Percentiles rank a stretch among this genome's conserved stretches.
Evolutionary conservation across 2,329 filamentous ascomycete genomes (phyloP).

Genomic region (Trichoderma guizhouense): DNA sequence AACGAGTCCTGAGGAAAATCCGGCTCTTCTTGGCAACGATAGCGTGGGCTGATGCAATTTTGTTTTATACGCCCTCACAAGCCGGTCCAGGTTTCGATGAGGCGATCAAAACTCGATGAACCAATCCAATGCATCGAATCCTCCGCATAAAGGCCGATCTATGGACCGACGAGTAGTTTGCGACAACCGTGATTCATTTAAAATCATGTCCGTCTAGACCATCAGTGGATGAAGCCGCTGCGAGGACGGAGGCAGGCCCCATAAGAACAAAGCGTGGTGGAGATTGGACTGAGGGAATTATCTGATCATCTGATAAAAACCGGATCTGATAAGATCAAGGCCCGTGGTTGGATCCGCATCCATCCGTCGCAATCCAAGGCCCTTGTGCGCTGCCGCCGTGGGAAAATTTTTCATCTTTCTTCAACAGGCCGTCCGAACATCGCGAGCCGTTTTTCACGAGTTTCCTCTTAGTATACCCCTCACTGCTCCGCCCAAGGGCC

Average conservation of each 20-base stretch:
- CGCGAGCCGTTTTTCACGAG: neutral
- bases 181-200: neutral
- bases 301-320: constrained; percentile 56
- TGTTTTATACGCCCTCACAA: neutral
- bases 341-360: constrained; percentile 8
- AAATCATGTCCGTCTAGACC: neutral
- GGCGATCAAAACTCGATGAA: constrained; percentile 5
- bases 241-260: constrained; percentile 16
- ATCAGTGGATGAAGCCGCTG: neutral
- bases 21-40: constrained; percentile 8
- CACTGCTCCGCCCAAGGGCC: neutral
- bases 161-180: constrained; percentile 13
- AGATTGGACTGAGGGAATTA: constrained; percentile 43
- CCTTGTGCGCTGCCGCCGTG: neutral
- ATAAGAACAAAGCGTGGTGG: constrained; percentile 24
- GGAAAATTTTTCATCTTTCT: constrained; percentile 1
- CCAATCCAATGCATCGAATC: neutral
- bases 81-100: constrained; percentile 3
- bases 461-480: neutral
- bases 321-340: constrained; percentile 41
- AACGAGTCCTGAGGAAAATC: neutral
- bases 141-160: constrained; percentile 13
- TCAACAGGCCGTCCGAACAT: neutral
- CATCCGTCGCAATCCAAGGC: constrained; percentile 3
- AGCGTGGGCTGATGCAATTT: constrained; percentile 14